Evolutionary conservation across 2,329 filamentous ascomycete genomes (phyloP).

Genomic region (Verticillium albo-atrum): DNA sequence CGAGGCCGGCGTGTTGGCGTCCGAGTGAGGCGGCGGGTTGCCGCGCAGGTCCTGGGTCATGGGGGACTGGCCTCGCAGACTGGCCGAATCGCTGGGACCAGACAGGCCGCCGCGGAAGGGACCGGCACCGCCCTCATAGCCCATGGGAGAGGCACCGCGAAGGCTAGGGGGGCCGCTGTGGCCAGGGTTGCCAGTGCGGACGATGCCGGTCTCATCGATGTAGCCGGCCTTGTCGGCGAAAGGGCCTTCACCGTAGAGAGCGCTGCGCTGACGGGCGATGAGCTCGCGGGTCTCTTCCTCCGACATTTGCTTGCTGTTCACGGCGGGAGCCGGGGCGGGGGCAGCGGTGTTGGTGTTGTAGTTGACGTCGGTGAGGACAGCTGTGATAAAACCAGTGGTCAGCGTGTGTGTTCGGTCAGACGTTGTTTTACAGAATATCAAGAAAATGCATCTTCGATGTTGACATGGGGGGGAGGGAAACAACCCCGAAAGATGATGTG

Average conservation of each 20-base stretch:
- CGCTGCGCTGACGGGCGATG: slow-evolving; percentile 92
- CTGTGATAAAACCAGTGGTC: slow-evolving; percentile 9
- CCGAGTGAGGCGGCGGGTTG: slow-evolving; percentile 41
- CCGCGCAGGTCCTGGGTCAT: slow-evolving; percentile 56
- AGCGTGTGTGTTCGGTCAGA: slow-evolving; percentile 8
- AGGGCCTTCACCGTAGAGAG: slow-evolving; percentile 76
- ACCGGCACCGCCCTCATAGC: slow-evolving; percentile 55
- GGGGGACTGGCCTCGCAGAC: neutral
- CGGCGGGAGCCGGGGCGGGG: neutral
- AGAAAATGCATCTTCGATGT: slow-evolving; percentile 3
- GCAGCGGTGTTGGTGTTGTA: slow-evolving; percentile 16
- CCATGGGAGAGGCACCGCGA: slow-evolving; percentile 74
- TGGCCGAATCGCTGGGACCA: slow-evolving; percentile 19
- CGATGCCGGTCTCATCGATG: slow-evolving; percentile 61
- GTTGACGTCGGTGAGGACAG: slow-evolving; percentile 14
- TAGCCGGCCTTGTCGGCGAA: slow-evolving; percentile 65
- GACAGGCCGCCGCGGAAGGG: slow-evolving; percentile 35
- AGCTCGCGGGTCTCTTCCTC: slow-evolving; percentile 95
- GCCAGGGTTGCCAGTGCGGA: slow-evolving; percentile 62
- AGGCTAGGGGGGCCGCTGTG: slow-evolving; percentile 59
- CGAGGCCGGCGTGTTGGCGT: slow-evolving; percentile 37
- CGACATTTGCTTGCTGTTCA: slow-evolving; percentile 77
- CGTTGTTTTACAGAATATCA: neutral
- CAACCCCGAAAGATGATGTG: slow-evolving; percentile 2
- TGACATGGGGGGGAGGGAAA: slow-evolving; percentile 10